phyloP scores from a whole-genome alignment of 2,329 filamentous ascomycete genomes.

The Neofusicoccum sp. region DNA sequence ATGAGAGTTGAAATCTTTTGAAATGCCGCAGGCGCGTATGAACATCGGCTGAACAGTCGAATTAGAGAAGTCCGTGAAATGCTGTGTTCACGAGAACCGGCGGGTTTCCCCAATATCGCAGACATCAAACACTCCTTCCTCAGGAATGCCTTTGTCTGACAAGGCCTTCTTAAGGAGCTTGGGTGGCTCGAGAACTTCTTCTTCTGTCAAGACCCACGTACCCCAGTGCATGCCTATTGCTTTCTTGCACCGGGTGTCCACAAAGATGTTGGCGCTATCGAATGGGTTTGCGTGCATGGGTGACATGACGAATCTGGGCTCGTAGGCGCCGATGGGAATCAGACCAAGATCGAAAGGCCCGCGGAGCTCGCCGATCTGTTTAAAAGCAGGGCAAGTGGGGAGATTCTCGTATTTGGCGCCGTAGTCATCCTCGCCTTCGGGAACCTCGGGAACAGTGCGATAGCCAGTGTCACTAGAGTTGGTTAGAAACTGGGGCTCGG shows the following conservation, averaged over 20 bases:
- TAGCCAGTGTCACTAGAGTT: slow-evolving; percentile 80
- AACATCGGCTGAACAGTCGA: background rate
- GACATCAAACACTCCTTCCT: slow-evolving; percentile 74
- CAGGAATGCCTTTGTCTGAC: slow-evolving; percentile 62
- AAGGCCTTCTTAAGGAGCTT: slow-evolving; percentile 69
- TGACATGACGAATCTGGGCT: slow-evolving; percentile 70
- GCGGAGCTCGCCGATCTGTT: slow-evolving; percentile 72
- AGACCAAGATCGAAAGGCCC: slow-evolving; percentile 89
- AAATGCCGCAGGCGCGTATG: background rate
- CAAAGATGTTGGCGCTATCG: slow-evolving; percentile 86
- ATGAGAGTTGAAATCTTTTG: background rate
- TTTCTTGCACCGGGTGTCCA: slow-evolving; percentile 71
- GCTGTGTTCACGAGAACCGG: slow-evolving; percentile 53
- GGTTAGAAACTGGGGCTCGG: slow-evolving; percentile 19
- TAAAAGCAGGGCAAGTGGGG: slow-evolving; percentile 79
- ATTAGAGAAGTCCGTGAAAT: background rate
- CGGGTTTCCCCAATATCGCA: slow-evolving; percentile 82
- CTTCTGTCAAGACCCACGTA: slow-evolving; percentile 77
- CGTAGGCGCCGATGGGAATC: slow-evolving; percentile 90
- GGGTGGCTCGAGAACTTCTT: slow-evolving; percentile 84
- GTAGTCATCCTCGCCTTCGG: slow-evolving; percentile 68
- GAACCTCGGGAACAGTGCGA: slow-evolving; percentile 67
- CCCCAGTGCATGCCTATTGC: slow-evolving; percentile 94
- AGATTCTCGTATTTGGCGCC: slow-evolving; percentile 59
- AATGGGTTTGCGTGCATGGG: slow-evolving; percentile 82